Evolutionary conservation across 441 rosid species (phyloP).

Genomic region (Adansonia gregorii): DNA sequence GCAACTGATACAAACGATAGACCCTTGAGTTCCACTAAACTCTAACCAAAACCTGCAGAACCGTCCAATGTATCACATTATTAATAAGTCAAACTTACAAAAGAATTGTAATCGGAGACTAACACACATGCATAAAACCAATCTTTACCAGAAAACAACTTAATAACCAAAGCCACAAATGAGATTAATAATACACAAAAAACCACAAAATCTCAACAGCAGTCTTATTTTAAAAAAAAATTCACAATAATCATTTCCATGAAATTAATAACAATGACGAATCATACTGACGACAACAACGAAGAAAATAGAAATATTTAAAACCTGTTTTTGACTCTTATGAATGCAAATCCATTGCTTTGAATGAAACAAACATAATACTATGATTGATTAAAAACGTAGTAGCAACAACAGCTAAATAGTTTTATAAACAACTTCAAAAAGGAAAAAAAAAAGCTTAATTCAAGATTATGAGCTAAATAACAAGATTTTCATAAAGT

Average conservation of each 20-base stretch:
- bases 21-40: conserved; percentile 24
- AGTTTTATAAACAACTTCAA: background rate
- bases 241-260: background rate
- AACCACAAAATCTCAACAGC: background rate
- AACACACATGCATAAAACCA: conserved; percentile 23
- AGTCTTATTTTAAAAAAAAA: background rate
- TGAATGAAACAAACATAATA: background rate
- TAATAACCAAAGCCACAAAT: conserved; percentile 13
- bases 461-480: conserved; percentile 2
- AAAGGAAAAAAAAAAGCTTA: background rate
- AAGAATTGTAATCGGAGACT: conserved; percentile 24
- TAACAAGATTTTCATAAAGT: background rate
- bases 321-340: background rate
- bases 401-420: background rate
- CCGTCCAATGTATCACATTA: conserved; percentile 13
- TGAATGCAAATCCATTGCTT: background rate
- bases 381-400: background rate
- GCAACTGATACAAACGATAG: background rate
- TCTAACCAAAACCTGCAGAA: conserved; percentile 77
- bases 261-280: background rate
- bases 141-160: conserved; percentile 20
- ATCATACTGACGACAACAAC: background rate
- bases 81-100: conserved; percentile 31
- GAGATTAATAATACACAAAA: conserved; percentile 13
- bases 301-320: background rate